These are phyloP conservation scores for Saccharomyces uvarum DNA, from an alignment of 1,139 yeast genomes.

Conservation along the genomic window DNA sequence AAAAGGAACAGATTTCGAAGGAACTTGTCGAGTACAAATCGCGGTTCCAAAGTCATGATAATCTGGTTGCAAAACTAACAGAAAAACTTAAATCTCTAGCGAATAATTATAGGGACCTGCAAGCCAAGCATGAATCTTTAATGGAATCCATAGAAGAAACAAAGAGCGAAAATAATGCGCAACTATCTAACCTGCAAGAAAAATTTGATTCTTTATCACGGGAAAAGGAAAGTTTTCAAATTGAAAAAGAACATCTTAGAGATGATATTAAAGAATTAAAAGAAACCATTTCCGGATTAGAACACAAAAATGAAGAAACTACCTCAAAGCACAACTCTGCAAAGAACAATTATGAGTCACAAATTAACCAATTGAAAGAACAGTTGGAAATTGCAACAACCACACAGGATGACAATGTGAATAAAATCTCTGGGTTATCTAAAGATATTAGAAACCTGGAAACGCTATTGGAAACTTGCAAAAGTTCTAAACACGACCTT, in stretches of 20 bases:
- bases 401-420: not conserved
- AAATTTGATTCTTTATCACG: conserved; percentile 10
- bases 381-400: not conserved
- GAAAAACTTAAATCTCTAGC: conserved; percentile 35
- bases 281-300: not conserved
- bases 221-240: conserved; percentile 8
- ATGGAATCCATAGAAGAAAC: conserved; percentile 12
- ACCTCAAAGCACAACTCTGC: not conserved
- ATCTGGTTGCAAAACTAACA: conserved; percentile 32
- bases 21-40: conserved; percentile 26
- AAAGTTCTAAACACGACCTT: conserved; percentile 4
- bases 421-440: conserved; percentile 2
- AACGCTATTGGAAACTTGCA: conserved; percentile 3
- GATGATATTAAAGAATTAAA: not conserved
- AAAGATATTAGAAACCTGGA: conserved; percentile 4
- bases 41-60: conserved; percentile 24
- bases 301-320: not conserved
- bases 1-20: conserved; percentile 15
- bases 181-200: conserved; percentile 6
- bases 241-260: conserved; percentile 7
- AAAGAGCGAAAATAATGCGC: conserved; percentile 2
- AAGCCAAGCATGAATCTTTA: conserved; percentile 20
- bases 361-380: not conserved
- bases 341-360: not conserved
- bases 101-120: conserved; percentile 25